Conservation (phyloP, 352 stramenopile genomes). For the Globisporangium cystogenes region DNA sequence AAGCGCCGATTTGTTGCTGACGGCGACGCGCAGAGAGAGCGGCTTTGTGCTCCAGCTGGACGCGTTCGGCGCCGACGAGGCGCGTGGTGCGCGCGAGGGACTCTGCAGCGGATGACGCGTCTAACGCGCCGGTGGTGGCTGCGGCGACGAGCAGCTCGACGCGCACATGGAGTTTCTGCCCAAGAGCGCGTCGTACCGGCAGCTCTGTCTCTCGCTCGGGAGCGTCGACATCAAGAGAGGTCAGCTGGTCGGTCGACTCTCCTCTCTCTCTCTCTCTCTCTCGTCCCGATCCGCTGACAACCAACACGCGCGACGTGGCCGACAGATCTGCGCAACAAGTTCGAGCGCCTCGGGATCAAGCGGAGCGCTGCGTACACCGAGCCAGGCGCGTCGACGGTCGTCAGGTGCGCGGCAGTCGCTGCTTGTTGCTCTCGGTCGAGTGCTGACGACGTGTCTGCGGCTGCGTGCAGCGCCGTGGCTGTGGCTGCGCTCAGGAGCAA, state of each 20-base stretch:
- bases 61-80: slow-evolving; percentile 43
- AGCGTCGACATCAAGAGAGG: slow-evolving; percentile 43
- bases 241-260: slow-evolving; percentile 4
- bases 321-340: slow-evolving; percentile 53
- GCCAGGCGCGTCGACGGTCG: slow-evolving; percentile 19
- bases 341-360: slow-evolving; percentile 50
- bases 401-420: slow-evolving; percentile 19
- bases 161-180: slow-evolving; percentile 48
- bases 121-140: background rate
- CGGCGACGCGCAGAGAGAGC: slow-evolving; percentile 9
- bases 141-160: slow-evolving; percentile 23
- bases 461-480: slow-evolving; percentile 12
- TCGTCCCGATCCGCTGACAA: background rate
- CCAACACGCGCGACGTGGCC: background rate
- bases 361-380: slow-evolving; percentile 34
- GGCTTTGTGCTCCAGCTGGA: slow-evolving; percentile 49
- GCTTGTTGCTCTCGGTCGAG: background rate
- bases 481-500: slow-evolving; percentile 23
- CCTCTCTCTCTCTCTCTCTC: no score
- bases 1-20: no score
- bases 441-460: background rate
- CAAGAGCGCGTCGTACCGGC: slow-evolving; percentile 19
- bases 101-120: no score
- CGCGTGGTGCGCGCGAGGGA: slow-evolving; percentile 4
- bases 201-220: slow-evolving; percentile 48